Conservation (phyloP, 208 protist species). For the Tritrichomonas musculus region DNA sequence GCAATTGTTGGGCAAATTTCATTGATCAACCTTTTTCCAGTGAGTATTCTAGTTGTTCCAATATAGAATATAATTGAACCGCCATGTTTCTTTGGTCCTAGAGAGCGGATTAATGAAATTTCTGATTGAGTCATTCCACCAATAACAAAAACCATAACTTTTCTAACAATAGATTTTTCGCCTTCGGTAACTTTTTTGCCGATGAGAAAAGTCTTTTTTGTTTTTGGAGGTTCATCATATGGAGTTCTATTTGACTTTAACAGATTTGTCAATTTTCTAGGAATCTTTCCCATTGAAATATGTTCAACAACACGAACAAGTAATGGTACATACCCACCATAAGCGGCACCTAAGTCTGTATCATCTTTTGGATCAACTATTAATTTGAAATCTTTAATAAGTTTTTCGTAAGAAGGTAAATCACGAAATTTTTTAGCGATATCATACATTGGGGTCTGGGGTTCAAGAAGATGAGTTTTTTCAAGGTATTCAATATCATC, state of each 20-base stretch:
- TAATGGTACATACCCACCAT: conserved; percentile 4
- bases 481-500: background rate
- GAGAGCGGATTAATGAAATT: background rate
- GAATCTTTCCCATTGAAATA: background rate
- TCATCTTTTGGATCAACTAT: background rate
- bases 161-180: background rate
- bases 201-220: background rate
- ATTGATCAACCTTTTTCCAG: background rate
- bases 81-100: background rate
- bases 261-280: background rate
- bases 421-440: background rate
- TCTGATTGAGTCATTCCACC: background rate
- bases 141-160: background rate
- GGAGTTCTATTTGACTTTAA: background rate
- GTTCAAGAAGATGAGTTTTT: background rate
- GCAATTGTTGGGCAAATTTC: background rate
- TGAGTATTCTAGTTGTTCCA: background rate
- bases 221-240: background rate
- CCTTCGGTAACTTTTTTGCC: background rate
- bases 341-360: background rate
- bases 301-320: background rate
- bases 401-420: background rate
- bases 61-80: background rate
- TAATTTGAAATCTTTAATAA: background rate
- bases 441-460: background rate